Evolutionary conservation across 176 grass and related monocot species (phyloP).

Genomic region (Phyllostachys edulis): DNA sequence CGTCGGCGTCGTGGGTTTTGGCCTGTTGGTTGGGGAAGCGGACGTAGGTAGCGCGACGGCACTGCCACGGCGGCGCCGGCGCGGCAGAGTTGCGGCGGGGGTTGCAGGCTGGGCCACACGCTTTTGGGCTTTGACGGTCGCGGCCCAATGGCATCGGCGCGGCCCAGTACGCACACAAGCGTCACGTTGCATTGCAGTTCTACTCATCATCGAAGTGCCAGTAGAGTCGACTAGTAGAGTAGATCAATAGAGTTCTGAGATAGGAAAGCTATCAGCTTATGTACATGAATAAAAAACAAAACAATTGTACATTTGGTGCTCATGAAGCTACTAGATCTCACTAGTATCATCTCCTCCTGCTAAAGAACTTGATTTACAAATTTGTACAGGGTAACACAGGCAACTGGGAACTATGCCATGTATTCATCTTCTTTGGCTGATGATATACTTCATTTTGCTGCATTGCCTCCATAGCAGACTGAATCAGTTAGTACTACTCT

Average conservation of each 20-base stretch:
- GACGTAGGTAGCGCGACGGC: not conserved
- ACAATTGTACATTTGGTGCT: not conserved
- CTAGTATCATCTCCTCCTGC: not conserved
- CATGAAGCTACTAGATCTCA: not conserved
- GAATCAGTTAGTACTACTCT: not conserved
- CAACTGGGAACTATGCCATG: not conserved
- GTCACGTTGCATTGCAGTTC: not conserved
- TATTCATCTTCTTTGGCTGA: not conserved
- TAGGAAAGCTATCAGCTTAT: not conserved
- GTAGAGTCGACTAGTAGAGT: not conserved
- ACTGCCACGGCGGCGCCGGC: constrained; percentile 9
- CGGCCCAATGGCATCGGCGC: not conserved
- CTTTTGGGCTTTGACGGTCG: not conserved
- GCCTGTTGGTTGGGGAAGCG: not conserved
- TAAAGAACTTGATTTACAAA: constrained; percentile 15
- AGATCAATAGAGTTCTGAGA: not conserved
- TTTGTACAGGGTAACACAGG: constrained; percentile 20
- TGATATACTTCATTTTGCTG: not conserved
- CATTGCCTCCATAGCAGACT: not conserved
- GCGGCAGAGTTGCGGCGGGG: not conserved
- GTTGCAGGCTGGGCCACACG: not conserved
- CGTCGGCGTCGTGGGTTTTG: constrained; percentile 30
- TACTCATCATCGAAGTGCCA: not conserved
- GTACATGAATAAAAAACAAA: not conserved
- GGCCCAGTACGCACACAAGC: not conserved